Evolutionary conservation across 129 eudicot species (phyloP).

Genomic region (Mikania micrantha): DNA sequence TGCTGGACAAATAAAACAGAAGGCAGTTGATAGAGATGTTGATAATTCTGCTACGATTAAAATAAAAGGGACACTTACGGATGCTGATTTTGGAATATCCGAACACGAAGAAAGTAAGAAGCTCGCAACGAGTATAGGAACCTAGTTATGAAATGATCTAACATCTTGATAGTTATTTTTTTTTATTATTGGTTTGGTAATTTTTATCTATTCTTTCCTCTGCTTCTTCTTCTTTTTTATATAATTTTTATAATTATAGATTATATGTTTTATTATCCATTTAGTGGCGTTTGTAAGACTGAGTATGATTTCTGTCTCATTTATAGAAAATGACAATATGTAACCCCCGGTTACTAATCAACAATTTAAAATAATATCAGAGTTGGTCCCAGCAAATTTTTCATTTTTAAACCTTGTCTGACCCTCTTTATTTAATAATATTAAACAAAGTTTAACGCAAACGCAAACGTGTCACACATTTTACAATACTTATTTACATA

Average conservation of each 20-base stretch:
- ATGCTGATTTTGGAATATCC: conserved; percentile 29
- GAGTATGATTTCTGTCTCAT: not conserved
- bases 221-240: too few relatives aligned
- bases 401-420: too few relatives aligned
- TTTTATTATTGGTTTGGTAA: not conserved
- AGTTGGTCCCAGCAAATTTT: too few relatives aligned
- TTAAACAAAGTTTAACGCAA: too few relatives aligned
- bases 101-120: conserved; percentile 14
- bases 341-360: too few relatives aligned
- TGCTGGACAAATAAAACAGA: conserved; percentile 34
- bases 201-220: not conserved
- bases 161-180: not conserved
- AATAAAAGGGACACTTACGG: conserved; percentile 21
- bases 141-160: not conserved
- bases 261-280: too few relatives aligned
- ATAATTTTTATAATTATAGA: too few relatives aligned
- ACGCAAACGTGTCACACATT: too few relatives aligned
- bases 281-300: not conserved
- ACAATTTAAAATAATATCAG: too few relatives aligned
- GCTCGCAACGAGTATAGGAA: conserved; percentile 22
- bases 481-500: too few relatives aligned
- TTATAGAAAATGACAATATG: not conserved
- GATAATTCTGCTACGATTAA: conserved; percentile 29
- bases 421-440: too few relatives aligned
- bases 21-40: conserved; percentile 31